A percentile compares a stretch with the other conserved stretches of the same genome.
phyloP scores from a whole-genome alignment of 495 filamentous ascomycete genomes.

The Penicillium atrosanguineum region DNA sequence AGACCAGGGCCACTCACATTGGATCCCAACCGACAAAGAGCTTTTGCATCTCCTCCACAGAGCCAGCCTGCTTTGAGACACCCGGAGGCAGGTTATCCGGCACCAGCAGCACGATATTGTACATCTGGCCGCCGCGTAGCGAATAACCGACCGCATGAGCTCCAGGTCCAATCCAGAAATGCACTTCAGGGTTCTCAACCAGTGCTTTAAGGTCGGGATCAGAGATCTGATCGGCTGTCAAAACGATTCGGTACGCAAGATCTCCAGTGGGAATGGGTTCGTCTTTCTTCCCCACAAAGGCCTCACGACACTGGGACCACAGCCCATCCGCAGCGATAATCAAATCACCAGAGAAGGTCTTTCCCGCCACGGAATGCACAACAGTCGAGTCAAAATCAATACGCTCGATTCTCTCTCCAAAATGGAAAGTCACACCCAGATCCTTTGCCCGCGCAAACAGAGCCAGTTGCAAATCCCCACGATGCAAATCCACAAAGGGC shows the following conservation, averaged over 20 bases:
- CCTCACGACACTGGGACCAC: conserved; percentile 49
- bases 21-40: conserved; percentile 61
- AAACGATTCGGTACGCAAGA: conserved; percentile 67
- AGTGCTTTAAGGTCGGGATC: conserved; percentile 50
- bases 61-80: conserved; percentile 51
- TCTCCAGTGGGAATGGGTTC: conserved; percentile 60
- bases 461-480: conserved; percentile 55
- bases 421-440: conserved; percentile 50
- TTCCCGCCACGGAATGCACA: conserved; percentile 25
- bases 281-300: conserved; percentile 42
- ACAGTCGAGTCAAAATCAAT: conserved; percentile 36
- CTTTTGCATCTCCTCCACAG: conserved; percentile 63
- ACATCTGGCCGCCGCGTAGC: conserved; percentile 56
- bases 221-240: conserved; percentile 43
- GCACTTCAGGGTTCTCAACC: conserved; percentile 54
- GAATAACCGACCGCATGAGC: conserved; percentile 67
- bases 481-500: conserved; percentile 58
- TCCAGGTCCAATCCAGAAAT: conserved; percentile 70
- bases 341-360: conserved; percentile 45
- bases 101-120: conserved; percentile 67
- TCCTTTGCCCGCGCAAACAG: conserved; percentile 50
- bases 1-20: conserved; percentile 22
- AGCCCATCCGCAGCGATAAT: conserved; percentile 61
- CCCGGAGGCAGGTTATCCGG: conserved; percentile 65
- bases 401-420: conserved; percentile 42